Evolutionary conservation across 164 flowering plant genomes (phyloP).

Genomic region (Taxillus chinensis): DNA sequence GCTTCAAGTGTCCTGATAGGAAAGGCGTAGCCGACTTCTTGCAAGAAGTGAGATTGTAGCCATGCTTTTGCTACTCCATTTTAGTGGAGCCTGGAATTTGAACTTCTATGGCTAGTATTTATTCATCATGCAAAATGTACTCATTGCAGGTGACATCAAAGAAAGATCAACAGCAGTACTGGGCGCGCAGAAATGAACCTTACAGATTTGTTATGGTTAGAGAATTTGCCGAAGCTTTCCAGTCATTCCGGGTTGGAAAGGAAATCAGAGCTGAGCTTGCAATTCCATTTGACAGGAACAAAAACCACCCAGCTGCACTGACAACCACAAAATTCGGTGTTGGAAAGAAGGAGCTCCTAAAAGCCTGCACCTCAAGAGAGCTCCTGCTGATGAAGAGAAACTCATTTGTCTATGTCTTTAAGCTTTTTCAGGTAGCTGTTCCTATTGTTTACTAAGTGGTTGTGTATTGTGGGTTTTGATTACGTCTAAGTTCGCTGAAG

Average conservation of each 20-base stretch:
- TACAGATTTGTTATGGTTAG: conserved; percentile 29
- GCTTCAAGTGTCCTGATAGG: conserved; percentile 29
- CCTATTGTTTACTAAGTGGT: conserved; percentile 16
- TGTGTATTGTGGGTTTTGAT: background rate
- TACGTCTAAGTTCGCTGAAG: background rate
- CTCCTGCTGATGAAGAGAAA: conserved; percentile 46
- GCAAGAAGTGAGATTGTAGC: conserved; percentile 20
- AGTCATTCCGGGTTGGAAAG: conserved; percentile 42
- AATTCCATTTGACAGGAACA: conserved; percentile 34
- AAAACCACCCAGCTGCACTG: conserved; percentile 51
- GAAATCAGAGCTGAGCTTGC: conserved; percentile 32
- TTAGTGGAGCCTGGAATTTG: background rate
- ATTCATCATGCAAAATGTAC: background rate
- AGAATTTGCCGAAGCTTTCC: conserved; percentile 52
- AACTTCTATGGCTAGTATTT: background rate
- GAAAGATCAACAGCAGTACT: conserved; percentile 60
- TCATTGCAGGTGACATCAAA: conserved; percentile 45
- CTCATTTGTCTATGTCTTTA: conserved; percentile 47
- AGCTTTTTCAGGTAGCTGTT: conserved; percentile 16
- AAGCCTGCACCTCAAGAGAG: conserved; percentile 40
- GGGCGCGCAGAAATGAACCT: conserved; percentile 37
- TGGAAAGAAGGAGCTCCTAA: conserved; percentile 30
- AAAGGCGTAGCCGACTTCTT: conserved; percentile 32
- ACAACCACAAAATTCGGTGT: conserved; percentile 35
- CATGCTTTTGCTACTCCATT: background rate